A percentile compares a stretch with the other conserved stretches of the same genome.
These are phyloP conservation scores for Parathielavia appendiculata DNA, from an alignment of 495 filamentous ascomycete species.

Conservation along the genomic window DNA sequence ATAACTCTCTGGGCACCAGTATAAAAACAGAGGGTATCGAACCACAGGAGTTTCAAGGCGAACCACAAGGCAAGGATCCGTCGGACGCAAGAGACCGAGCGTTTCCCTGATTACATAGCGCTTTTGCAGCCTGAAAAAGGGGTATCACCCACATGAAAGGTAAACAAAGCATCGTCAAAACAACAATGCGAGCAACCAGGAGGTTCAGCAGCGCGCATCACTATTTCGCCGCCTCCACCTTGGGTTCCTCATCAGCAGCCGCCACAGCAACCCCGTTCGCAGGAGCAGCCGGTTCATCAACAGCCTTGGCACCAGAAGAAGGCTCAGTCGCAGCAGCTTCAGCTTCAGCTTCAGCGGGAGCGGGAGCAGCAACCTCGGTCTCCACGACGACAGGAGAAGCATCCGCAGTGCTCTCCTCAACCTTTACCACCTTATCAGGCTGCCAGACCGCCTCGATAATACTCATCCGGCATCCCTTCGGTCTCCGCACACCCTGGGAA, in stretches of 20 bases:
- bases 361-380: neutral
- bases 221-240: slow-evolving; percentile 6
- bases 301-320: neutral
- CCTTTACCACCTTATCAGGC: slow-evolving; percentile 19
- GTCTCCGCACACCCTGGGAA: slow-evolving; percentile 35
- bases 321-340: neutral
- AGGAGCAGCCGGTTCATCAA: neutral
- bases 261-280: slow-evolving; percentile 1
- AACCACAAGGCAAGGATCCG: no score
- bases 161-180: neutral
- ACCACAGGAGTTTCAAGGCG: neutral
- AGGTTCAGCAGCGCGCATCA: no score
- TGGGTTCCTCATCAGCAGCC: neutral
- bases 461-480: slow-evolving; percentile 45
- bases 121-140: neutral
- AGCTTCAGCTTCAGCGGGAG: neutral
- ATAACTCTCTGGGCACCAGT: neutral
- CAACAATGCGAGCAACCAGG: neutral
- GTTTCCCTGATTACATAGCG: neutral
- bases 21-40: slow-evolving; percentile 9
- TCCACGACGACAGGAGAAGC: neutral
- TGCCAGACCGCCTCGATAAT: slow-evolving; percentile 50
- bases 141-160: neutral
- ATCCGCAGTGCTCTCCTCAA: neutral
- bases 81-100: no score